These are phyloP conservation scores for Posidonia oceanica DNA, from an alignment of 116 monocot species.

Conservation along the genomic window DNA sequence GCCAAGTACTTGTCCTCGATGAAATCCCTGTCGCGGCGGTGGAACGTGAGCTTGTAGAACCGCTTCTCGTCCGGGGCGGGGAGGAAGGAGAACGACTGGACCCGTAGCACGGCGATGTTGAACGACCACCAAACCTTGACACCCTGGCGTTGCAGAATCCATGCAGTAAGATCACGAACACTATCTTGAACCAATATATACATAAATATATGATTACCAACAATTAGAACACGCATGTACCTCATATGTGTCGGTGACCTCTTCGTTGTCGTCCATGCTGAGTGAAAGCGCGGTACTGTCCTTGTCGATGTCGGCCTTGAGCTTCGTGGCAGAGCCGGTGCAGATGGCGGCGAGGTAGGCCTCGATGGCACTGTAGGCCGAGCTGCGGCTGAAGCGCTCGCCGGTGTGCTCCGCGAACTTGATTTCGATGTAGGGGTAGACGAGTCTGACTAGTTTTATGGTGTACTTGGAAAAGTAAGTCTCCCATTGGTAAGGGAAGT, in stretches of 20 bases:
- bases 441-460: conserved; percentile 7
- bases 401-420: conserved; percentile 33
- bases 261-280: conserved; percentile 12
- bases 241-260: conserved; percentile 3
- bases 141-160: background rate
- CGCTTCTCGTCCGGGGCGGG: conserved; percentile 5
- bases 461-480: conserved; percentile 2
- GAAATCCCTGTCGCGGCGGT: conserved; percentile 16
- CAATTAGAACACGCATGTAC: no score
- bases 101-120: background rate
- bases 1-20: conserved; percentile 13
- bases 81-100: background rate
- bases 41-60: conserved; percentile 25
- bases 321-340: conserved; percentile 20
- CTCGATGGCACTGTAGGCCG: conserved; percentile 32
- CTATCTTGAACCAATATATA: no score
- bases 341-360: conserved; percentile 28
- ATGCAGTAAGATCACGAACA: no score
- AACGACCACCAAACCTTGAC: conserved; percentile 9
- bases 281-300: conserved; percentile 5
- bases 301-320: conserved; percentile 15
- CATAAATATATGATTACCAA: no score
- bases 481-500: conserved; percentile 10
- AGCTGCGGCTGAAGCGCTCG: conserved; percentile 32
- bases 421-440: conserved; percentile 36